A percentile compares a stretch with the other conserved stretches of the same genome.
phyloP scores from a whole-genome alignment of 139 green algal genomes.

The Chlorella sp. region DNA sequence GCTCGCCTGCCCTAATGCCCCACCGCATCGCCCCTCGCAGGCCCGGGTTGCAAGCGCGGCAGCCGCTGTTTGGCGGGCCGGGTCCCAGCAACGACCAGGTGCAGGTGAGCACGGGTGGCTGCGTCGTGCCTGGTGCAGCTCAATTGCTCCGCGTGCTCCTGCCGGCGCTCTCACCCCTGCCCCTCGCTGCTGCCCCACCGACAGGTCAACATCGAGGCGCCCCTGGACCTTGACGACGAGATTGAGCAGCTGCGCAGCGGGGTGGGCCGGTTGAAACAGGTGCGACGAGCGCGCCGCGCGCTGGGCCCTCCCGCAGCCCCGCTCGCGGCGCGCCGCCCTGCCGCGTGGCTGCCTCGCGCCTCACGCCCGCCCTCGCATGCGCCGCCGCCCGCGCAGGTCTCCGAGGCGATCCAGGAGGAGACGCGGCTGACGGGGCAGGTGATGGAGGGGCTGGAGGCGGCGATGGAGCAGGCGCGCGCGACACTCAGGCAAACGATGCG shows the following conservation, averaged over 20 bases:
- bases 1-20: not conserved
- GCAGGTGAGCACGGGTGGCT: too few relatives aligned
- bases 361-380: too few relatives aligned
- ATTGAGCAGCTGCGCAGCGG: conserved; percentile 42
- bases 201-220: conserved; percentile 23
- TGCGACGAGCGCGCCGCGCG: not conserved
- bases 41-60: conserved; percentile 12
- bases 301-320: too few relatives aligned
- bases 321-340: too few relatives aligned
- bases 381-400: conserved; percentile 9
- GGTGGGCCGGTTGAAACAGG: conserved; percentile 44
- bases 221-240: conserved; percentile 42
- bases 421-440: conserved; percentile 27
- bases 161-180: too few relatives aligned
- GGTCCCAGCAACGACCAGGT: conserved; percentile 17
- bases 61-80: conserved; percentile 22
- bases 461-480: conserved; percentile 35
- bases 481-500: conserved; percentile 33
- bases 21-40: not conserved
- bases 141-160: too few relatives aligned
- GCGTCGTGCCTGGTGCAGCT: not conserved
- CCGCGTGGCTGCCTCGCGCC: not conserved
- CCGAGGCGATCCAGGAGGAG: conserved; percentile 37
- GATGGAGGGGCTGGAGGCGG: conserved; percentile 32
- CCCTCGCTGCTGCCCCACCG: too few relatives aligned